Evolutionary conservation across 345 rosid species (phyloP).

Genomic region (Murraya paniculata): DNA sequence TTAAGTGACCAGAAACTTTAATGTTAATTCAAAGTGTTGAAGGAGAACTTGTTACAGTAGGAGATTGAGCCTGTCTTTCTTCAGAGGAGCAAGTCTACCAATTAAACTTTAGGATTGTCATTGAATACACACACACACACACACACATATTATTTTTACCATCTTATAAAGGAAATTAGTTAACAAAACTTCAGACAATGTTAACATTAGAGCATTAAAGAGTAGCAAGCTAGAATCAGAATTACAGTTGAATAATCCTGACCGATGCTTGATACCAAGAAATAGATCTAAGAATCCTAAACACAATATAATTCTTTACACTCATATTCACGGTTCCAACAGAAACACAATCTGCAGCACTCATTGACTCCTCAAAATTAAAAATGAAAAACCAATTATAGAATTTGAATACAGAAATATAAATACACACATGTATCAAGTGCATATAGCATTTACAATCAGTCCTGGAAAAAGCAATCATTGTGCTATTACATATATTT

Average conservation of each 20-base stretch:
- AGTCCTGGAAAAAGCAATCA: not conserved
- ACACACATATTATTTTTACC: not conserved
- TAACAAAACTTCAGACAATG: not conserved
- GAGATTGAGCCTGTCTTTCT: not conserved
- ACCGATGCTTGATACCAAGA: not conserved
- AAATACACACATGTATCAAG: not conserved
- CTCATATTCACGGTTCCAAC: not conserved
- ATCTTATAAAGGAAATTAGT: not conserved
- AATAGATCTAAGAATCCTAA: not conserved
- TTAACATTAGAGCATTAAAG: not conserved
- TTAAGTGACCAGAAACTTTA: not conserved
- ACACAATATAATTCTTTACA: not conserved
- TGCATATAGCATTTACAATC: not conserved
- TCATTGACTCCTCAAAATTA: not conserved
- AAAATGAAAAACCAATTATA: not conserved
- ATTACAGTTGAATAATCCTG: not conserved
- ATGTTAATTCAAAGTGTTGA: not conserved
- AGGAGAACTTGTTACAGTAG: not conserved
- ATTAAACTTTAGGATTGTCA: not conserved
- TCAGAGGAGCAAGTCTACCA: not conserved
- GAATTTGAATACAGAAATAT: not conserved
- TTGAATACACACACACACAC: not conserved
- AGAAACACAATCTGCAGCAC: not conserved
- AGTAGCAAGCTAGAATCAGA: not conserved
- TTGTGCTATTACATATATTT: not conserved